These are phyloP conservation scores for Atkinsonella texensis DNA, from an alignment of 2,329 filamentous ascomycete species.

Conservation along the genomic window DNA sequence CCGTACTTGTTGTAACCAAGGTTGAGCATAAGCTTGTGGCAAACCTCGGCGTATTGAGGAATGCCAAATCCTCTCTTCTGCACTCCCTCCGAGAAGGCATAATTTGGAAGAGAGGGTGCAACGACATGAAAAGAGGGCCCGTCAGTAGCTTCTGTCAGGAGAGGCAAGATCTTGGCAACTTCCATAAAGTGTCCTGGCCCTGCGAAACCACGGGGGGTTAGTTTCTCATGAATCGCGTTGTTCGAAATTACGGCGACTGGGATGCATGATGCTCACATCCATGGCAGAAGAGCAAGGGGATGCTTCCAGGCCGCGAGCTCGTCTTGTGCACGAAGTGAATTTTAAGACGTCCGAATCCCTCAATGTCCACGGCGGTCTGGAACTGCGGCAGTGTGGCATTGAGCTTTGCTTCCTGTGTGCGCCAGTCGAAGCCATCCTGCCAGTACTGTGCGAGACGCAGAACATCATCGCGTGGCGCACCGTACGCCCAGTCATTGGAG, in stretches of 20 bases:
- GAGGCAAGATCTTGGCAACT: slow-evolving; percentile 47
- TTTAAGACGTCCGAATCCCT: slow-evolving; percentile 45
- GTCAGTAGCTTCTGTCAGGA: slow-evolving; percentile 23
- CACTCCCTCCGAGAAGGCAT: slow-evolving; percentile 23
- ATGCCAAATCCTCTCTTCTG: slow-evolving; percentile 19
- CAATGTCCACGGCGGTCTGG: slow-evolving; percentile 36
- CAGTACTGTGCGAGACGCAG: slow-evolving; percentile 24
- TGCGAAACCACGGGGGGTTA: slow-evolving; percentile 3
- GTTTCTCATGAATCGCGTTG: background rate
- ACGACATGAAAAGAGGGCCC: slow-evolving; percentile 41
- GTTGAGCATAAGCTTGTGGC: slow-evolving; percentile 56
- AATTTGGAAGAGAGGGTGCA: slow-evolving; percentile 46
- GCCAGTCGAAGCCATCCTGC: slow-evolving; percentile 48
- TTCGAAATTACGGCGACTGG: background rate
- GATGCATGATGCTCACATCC: slow-evolving; percentile 9
- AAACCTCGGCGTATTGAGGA: slow-evolving; percentile 35
- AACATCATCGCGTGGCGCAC: slow-evolving; percentile 20
- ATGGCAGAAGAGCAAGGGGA: slow-evolving; percentile 47
- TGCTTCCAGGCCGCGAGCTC: slow-evolving; percentile 36
- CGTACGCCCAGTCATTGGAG: slow-evolving; percentile 21
- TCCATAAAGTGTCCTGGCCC: slow-evolving; percentile 60
- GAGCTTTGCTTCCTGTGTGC: slow-evolving; percentile 41
- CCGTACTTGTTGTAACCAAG: slow-evolving; percentile 42
- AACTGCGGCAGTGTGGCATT: slow-evolving; percentile 47
- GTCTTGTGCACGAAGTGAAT: slow-evolving; percentile 54